phyloP scores from a whole-genome alignment of 2,329 filamentous ascomycete species.

The Xylariales sp. region DNA sequence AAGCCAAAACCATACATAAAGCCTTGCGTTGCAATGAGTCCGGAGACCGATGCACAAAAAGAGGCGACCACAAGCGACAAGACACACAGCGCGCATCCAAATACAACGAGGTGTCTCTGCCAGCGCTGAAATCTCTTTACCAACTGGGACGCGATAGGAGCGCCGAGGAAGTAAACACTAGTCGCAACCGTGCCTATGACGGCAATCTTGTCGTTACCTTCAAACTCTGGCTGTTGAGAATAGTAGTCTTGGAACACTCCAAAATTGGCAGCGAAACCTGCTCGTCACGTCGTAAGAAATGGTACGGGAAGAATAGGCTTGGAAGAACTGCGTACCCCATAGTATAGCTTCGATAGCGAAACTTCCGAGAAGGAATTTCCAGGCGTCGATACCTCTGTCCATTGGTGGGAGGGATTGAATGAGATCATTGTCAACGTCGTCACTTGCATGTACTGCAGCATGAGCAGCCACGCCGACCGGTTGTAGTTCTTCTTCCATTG shows the following conservation, averaged over 20 bases:
- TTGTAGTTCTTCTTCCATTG: too few relatives aligned
- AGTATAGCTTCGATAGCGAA: constrained; percentile 1
- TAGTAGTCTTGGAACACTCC: constrained; percentile 71
- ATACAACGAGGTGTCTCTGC: constrained; percentile 35
- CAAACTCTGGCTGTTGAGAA: constrained; percentile 53
- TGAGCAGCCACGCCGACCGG: too few relatives aligned
- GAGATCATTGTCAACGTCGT: neutral
- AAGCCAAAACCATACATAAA: constrained; percentile 57
- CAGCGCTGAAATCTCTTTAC: constrained; percentile 37
- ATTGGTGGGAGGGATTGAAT: neutral
- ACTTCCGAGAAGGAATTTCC: neutral
- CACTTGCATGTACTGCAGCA: too few relatives aligned
- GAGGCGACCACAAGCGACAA: constrained; percentile 46
- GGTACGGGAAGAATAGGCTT: neutral
- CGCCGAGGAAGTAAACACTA: constrained; percentile 57
- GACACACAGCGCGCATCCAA: constrained; percentile 43
- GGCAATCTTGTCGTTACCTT: constrained; percentile 48
- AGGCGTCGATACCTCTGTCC: neutral
- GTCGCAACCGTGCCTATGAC: constrained; percentile 61
- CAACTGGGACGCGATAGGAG: constrained; percentile 43
- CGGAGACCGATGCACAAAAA: constrained; percentile 46
- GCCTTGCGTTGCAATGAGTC: constrained; percentile 58
- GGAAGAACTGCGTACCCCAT: neutral
- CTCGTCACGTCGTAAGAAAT: neutral
- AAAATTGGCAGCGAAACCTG: constrained; percentile 65